phyloP scores from a whole-genome alignment of 352 stramenopile genomes.

The Globisporangium camurandrum region DNA sequence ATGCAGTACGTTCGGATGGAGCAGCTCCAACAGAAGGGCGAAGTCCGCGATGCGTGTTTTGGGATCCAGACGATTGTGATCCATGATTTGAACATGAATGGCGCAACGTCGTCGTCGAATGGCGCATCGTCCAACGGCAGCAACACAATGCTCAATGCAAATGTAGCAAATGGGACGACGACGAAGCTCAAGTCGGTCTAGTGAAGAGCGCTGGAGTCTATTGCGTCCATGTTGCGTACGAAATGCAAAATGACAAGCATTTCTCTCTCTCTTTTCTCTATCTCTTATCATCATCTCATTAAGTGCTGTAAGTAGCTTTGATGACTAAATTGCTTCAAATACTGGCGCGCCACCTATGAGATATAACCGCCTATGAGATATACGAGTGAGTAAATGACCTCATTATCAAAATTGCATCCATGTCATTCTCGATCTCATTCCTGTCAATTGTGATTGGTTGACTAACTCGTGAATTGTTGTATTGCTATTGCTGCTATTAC shows the following conservation, averaged over 20 bases:
- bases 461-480: not conserved
- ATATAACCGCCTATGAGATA: too few species aligned
- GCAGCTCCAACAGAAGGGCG: constrained; percentile 55
- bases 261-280: too few species aligned
- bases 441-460: not conserved
- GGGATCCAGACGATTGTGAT: constrained; percentile 68
- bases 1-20: constrained; percentile 84
- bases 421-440: not conserved
- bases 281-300: too few species aligned
- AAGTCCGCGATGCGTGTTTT: constrained; percentile 40
- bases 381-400: too few species aligned
- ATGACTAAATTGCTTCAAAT: too few species aligned
- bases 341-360: too few species aligned
- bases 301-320: too few species aligned
- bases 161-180: too few species aligned
- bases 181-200: constrained; percentile 12
- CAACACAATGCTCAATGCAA: too few species aligned
- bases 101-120: not conserved
- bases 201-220: too few species aligned
- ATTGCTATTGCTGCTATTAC: not conserved
- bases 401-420: not conserved
- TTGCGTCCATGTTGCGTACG: not conserved
- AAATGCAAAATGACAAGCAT: too few species aligned
- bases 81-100: constrained; percentile 13
- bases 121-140: too few species aligned